Evolutionary conservation across 2,329 filamentous ascomycete species (phyloP), one percentile per base, ranked within the genome.

Genomic region (Colletotrichum spinosum): DNA sequence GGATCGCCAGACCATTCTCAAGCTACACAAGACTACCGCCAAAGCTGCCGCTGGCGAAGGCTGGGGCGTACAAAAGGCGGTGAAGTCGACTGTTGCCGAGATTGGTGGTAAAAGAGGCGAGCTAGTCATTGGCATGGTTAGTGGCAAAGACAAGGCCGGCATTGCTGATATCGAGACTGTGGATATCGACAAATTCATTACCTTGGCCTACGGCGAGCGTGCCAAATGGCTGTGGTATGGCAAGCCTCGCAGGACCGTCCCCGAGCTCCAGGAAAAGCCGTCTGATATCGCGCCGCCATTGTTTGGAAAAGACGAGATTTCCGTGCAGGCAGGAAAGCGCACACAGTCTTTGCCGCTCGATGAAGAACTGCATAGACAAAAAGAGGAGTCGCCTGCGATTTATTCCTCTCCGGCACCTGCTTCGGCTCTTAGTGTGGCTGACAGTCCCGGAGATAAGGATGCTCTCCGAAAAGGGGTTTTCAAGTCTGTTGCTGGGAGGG

Each of bases 201-300:
- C 88, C 65, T 83, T 97, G 34, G 88, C 91, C 1, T 90, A 90
- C 67, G 95, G 96, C 39, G 92, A 96, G 74, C 88, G 92, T 60
- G 85, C 92, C 13, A 97, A 97, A 76, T 98, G 94, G 93, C 84
- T 99, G 2, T 99, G 96, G 96, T 86, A 92, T 67, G 96, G 95
- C 13, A 98, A 97, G 76, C 87, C 92, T 42, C 88, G 90, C 67
- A 93, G 95, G 73, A 85, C 80, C 3, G 76, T 76, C 2, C 72
- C 77, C 2, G 81, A 84, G 8, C 78, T 80, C n/a, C 78, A 80
- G 52, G 82, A 84, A 5, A 80, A 79, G 52, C 78, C 81, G 3
- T 77, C 82, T 11, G 84, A 87, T 13, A 74, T 82, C 61, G 73
- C 75, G 25, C 79, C 80, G 48, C 77, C 84, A 11, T 75, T 85